Evolutionary conservation across 495 filamentous ascomycete species (phyloP).

Genomic region (Thermochaetoides thermophila): DNA sequence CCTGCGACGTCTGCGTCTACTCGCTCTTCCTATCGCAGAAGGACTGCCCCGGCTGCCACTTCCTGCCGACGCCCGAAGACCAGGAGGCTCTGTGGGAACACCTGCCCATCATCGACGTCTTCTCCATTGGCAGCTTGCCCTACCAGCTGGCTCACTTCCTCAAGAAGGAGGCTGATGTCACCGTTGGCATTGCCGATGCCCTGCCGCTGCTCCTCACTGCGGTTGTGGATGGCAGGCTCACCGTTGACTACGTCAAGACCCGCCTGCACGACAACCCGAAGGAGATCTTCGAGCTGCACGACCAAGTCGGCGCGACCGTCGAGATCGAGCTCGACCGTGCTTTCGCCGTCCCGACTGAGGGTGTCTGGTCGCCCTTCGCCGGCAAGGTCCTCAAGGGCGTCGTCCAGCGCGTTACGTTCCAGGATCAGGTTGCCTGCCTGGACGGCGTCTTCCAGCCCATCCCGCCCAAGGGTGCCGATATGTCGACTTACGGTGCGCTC

Average conservation of each 20-base stretch:
- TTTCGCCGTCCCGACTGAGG: constrained; percentile 39
- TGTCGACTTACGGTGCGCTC: constrained; percentile 54
- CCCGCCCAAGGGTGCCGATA: constrained; percentile 50
- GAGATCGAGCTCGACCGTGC: constrained; percentile 63
- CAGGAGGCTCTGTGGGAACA: constrained; percentile 71
- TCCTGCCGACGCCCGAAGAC: constrained; percentile 54
- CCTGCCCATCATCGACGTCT: constrained; percentile 62
- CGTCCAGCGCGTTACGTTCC: constrained; percentile 66
- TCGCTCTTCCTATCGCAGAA: constrained; percentile 63
- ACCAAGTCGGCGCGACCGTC: constrained; percentile 57
- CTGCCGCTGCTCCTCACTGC: constrained; percentile 68
- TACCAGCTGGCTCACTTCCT: constrained; percentile 54
- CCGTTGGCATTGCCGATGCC: constrained; percentile 59
- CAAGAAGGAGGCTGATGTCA: constrained; percentile 35
- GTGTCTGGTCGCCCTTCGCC: constrained; percentile 60
- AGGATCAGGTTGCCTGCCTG: constrained; percentile 60
- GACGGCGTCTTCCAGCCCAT: constrained; percentile 50
- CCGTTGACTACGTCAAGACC: constrained; percentile 54
- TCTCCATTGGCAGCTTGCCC: constrained; percentile 70
- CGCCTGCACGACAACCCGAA: constrained; percentile 71
- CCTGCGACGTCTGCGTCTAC: constrained; percentile 73
- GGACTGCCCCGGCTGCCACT: constrained; percentile 55
- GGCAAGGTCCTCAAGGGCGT: constrained; percentile 57
- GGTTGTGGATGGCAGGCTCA: constrained; percentile 59
- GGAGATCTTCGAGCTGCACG: constrained; percentile 76